Percentiles rank a stretch among this genome's conserved stretches.
Evolutionary conservation across 805 yeast species (phyloP).

Genomic region (Cyberlindnera nakhonratchasimensis): DNA sequence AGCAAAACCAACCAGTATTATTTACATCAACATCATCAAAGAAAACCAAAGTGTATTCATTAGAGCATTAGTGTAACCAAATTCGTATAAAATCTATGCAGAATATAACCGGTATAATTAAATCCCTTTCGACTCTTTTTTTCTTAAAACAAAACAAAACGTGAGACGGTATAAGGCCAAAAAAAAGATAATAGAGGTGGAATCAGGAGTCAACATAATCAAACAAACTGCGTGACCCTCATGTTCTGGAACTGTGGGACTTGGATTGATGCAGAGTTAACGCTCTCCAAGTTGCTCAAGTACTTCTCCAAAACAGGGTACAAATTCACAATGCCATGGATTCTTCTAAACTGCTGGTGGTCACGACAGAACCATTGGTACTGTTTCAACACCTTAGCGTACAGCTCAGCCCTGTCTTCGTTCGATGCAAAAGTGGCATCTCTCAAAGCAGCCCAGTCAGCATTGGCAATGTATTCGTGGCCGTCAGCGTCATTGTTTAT

Average conservation of each 20-base stretch:
- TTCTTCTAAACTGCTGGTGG: slow-evolving; percentile 12
- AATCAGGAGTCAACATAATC: neutral
- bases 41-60: neutral
- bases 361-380: slow-evolving; percentile 28
- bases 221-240: slow-evolving; percentile 7
- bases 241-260: slow-evolving; percentile 16
- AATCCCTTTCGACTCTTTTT: too few relatives aligned
- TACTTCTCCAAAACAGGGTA: slow-evolving; percentile 15
- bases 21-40: neutral
- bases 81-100: neutral
- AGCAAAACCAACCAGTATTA: neutral
- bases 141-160: too few relatives aligned
- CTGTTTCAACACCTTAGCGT: slow-evolving; percentile 22
- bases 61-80: slow-evolving; percentile 1
- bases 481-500: slow-evolving; percentile 48
- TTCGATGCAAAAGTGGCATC: slow-evolving; percentile 53
- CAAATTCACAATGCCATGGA: slow-evolving; percentile 15
- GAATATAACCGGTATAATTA: neutral
- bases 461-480: slow-evolving; percentile 66
- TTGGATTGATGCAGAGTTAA: slow-evolving; percentile 14
- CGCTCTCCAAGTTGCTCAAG: slow-evolving; percentile 9
- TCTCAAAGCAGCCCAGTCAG: slow-evolving; percentile 82
- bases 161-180: neutral
- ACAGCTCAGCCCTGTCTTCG: slow-evolving; percentile 20
- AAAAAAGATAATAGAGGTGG: neutral